These are phyloP conservation scores for Aspergillus japonicus DNA, from an alignment of 2,329 filamentous ascomycete species.

Conservation along the genomic window DNA sequence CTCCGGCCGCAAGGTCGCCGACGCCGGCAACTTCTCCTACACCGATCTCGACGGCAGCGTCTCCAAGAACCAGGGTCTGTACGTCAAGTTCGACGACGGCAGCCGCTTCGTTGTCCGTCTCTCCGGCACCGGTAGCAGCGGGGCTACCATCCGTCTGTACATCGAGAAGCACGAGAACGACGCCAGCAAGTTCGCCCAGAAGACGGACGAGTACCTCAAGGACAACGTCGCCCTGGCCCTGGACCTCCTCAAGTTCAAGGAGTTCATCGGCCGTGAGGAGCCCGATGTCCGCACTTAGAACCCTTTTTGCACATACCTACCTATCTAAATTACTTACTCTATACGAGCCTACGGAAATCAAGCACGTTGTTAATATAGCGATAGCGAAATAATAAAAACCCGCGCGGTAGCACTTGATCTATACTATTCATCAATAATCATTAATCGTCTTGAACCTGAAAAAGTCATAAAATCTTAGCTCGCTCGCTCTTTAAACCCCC, in stretches of 20 bases:
- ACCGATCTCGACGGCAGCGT: constrained; percentile 97
- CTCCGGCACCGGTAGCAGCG: constrained; percentile 91
- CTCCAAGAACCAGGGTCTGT: constrained; percentile 93
- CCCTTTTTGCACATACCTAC: not conserved
- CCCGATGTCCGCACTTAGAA: constrained; percentile 90
- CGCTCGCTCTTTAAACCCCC: not conserved
- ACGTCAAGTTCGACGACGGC: constrained; percentile 88
- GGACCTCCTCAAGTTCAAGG: constrained; percentile 84
- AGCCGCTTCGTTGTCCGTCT: constrained; percentile 93
- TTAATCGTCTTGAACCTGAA: too few species aligned
- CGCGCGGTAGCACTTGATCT: not conserved
- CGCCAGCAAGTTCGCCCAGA: constrained; percentile 70
- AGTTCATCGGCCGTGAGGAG: constrained; percentile 87
- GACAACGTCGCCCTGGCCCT: constrained; percentile 84
- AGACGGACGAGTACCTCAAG: constrained; percentile 92
- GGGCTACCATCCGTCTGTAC: constrained; percentile 94
- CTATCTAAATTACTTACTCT: not conserved
- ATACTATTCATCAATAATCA: too few species aligned
- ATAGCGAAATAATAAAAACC: not conserved
- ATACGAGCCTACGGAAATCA: not conserved
- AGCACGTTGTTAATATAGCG: not conserved
- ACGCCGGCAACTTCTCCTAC: constrained; percentile 96
- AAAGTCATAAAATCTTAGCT: not conserved
- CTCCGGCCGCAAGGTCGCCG: constrained; percentile 76
- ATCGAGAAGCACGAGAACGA: constrained; percentile 93